These are phyloP conservation scores for Sporisorium sorghi DNA, from an alignment of 1,284 basidiomycete genomes.

Conservation along the genomic window DNA sequence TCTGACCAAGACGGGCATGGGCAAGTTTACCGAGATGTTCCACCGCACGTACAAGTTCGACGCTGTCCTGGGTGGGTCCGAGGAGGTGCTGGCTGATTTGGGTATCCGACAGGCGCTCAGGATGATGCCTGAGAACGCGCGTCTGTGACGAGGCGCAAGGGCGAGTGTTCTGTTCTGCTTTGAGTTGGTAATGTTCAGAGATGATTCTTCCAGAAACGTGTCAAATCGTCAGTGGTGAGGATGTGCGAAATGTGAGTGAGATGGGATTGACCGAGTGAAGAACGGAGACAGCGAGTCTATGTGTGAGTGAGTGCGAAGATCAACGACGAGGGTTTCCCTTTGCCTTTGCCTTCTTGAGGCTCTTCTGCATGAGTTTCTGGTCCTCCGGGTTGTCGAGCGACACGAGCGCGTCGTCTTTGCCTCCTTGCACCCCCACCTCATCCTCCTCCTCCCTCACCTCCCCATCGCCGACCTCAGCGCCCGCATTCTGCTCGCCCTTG, in stretches of 20 bases:
- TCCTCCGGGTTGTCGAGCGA: slow-evolving; percentile 46
- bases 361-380: slow-evolving; percentile 49
- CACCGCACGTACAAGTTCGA: slow-evolving; percentile 80
- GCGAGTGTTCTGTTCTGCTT: background rate
- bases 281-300: background rate
- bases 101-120: slow-evolving; percentile 72
- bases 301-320: background rate
- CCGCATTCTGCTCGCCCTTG: background rate
- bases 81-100: slow-evolving; percentile 73
- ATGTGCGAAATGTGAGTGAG: background rate
- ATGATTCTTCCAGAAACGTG: background rate
- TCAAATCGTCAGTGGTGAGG: too few relatives aligned
- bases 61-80: slow-evolving; percentile 69
- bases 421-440: too few relatives aligned
- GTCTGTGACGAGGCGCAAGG: slow-evolving; percentile 27
- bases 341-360: slow-evolving; percentile 40
- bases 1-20: slow-evolving; percentile 78
- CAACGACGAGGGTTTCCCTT: slow-evolving; percentile 34
- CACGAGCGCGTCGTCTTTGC: slow-evolving; percentile 20
- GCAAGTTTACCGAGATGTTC: slow-evolving; percentile 72
- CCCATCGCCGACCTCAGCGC: too few relatives aligned
- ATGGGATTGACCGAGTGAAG: slow-evolving; percentile 2
- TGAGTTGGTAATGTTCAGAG: background rate
- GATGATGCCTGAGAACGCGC: slow-evolving; percentile 64
- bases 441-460: slow-evolving; percentile 4